A percentile compares a stretch with the other conserved stretches of the same genome.
Evolutionary conservation across 2,329 filamentous ascomycete genomes (phyloP).

Genomic region (Colletotrichum ledebouriae): DNA sequence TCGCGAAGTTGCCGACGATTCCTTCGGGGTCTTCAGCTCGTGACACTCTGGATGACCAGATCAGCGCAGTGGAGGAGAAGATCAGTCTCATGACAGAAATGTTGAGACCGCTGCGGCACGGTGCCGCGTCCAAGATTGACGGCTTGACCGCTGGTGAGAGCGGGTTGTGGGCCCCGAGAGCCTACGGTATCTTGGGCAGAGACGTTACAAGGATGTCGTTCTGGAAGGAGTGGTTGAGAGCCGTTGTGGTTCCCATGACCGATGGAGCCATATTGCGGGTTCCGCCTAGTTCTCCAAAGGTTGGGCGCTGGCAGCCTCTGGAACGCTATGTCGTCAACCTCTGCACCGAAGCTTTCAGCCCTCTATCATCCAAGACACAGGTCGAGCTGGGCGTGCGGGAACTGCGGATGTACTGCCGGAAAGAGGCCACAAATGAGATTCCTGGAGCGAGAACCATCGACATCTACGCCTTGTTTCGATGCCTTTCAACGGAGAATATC

Average conservation of each 20-base stretch:
- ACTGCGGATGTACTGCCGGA: conserved; percentile 89
- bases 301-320: conserved; percentile 95
- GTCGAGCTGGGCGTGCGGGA: conserved; percentile 93
- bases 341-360: conserved; percentile 93
- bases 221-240: conserved; percentile 99
- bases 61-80: conserved; percentile 96
- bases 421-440: conserved; percentile 92
- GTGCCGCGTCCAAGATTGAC: conserved; percentile 96
- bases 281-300: conserved; percentile 87
- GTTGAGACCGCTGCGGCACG: conserved; percentile 90
- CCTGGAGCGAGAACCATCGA: conserved; percentile 93
- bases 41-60: conserved; percentile 91
- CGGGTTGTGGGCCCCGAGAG: conserved; percentile 93
- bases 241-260: conserved; percentile 94
- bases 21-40: conserved; percentile 84
- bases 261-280: conserved; percentile 87
- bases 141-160: conserved; percentile 95
- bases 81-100: conserved; percentile 97
- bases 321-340: conserved; percentile 98
- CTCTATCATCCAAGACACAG: conserved; percentile 93
- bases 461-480: conserved; percentile 91
- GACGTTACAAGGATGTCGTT: conserved; percentile 88
- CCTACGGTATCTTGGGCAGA: conserved; percentile 91
- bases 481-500: conserved; percentile 91
- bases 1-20: conserved; percentile 84